Percentiles rank a stretch among this genome's conserved stretches.
These are phyloP conservation scores for Akanthomyces muscarius DNA, from an alignment of 2,329 filamentous ascomycete species.

Conservation along the genomic window DNA sequence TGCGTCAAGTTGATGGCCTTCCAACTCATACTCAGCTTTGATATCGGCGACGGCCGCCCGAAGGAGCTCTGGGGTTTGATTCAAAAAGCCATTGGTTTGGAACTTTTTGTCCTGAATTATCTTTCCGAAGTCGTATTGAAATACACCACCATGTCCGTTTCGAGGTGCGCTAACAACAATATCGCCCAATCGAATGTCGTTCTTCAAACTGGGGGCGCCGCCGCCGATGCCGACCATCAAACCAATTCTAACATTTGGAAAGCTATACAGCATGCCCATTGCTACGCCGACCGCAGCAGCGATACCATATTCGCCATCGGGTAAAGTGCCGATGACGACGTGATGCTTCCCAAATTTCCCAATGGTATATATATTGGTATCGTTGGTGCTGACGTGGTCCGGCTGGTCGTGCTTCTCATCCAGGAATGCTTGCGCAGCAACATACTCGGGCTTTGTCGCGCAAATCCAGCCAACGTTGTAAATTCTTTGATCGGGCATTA, in stretches of 20 bases:
- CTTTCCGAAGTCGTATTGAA: background rate
- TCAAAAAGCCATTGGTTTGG: background rate
- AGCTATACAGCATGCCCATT: conserved; percentile 27
- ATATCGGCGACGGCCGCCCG: background rate
- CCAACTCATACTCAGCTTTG: background rate
- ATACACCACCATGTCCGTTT: background rate
- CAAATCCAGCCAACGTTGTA: conserved; percentile 45
- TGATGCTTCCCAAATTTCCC: conserved; percentile 33
- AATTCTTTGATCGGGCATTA: background rate
- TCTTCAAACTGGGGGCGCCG: conserved; percentile 28
- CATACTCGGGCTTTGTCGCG: conserved; percentile 33
- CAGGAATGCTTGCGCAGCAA: conserved; percentile 33
- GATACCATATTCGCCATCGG: conserved; percentile 27
- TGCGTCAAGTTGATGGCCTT: background rate
- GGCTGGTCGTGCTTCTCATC: background rate
- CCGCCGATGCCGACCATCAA: conserved; percentile 34
- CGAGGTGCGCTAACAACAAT: conserved; percentile 20
- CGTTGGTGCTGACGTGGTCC: background rate
- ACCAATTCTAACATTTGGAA: conserved; percentile 27
- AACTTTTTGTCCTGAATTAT: background rate
- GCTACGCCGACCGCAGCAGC: conserved; percentile 27
- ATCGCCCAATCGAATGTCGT: conserved; percentile 16
- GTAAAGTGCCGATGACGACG: conserved; percentile 31
- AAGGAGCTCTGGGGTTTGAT: background rate
- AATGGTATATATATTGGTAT: conserved; percentile 27